Conservation (phyloP, 768 basidiomycete species). For the Termitomyces sp. region DNA sequence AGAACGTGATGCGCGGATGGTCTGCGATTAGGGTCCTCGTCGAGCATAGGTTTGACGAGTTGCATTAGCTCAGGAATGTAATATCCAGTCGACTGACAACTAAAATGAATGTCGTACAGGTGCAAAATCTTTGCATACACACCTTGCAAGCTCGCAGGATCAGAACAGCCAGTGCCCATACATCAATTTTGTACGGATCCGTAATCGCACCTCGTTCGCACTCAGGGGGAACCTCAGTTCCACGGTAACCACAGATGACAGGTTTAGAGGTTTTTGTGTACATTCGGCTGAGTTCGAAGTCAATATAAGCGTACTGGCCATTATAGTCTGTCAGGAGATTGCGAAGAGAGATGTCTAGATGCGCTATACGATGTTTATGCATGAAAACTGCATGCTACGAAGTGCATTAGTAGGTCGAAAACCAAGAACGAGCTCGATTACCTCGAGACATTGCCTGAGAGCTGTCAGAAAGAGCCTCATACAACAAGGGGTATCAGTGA, state of each 20-base stretch:
- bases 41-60: constrained; percentile 56
- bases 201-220: constrained; percentile 42
- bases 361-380: constrained; percentile 60
- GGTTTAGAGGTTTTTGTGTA: constrained; percentile 36
- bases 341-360: constrained; percentile 66
- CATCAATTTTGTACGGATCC: constrained; percentile 68
- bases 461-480: constrained; percentile 48
- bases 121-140: constrained; percentile 9
- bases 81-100: constrained; percentile 47
- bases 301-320: constrained; percentile 67
- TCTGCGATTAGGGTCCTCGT: constrained; percentile 41
- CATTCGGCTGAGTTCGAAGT: constrained; percentile 62
- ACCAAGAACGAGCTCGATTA: constrained; percentile 15
- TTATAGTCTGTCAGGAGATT: constrained; percentile 65
- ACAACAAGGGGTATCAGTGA: constrained; percentile 45
- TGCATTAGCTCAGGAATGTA: constrained; percentile 55
- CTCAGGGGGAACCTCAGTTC: constrained; percentile 71
- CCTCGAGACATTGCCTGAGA: constrained; percentile 68
- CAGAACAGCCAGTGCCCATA: constrained; percentile 67
- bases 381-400: constrained; percentile 63
- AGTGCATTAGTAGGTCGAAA: neutral
- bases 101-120: constrained; percentile 6
- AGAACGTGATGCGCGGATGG: constrained; percentile 47
- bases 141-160: constrained; percentile 66
- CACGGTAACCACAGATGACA: constrained; percentile 37